Evolutionary conservation across 768 basidiomycete genomes (phyloP).

Genomic region (Russula abietina): DNA sequence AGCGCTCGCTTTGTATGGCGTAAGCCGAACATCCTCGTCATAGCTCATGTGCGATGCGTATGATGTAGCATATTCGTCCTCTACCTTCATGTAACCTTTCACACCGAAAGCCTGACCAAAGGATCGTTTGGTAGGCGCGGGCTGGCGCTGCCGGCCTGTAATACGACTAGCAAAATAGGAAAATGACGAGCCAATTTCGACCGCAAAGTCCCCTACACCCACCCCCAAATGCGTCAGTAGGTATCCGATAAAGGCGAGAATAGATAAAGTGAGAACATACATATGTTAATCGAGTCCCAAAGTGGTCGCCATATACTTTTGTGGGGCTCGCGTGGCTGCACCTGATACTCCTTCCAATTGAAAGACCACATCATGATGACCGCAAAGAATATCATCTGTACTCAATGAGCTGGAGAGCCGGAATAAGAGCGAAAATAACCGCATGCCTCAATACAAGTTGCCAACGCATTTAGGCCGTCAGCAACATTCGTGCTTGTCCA

Average conservation of each 20-base stretch:
- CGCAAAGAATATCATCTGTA: slow-evolving; percentile 79
- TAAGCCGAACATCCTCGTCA: slow-evolving; percentile 18
- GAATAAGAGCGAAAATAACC: slow-evolving; percentile 6
- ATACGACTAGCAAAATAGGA: slow-evolving; percentile 50
- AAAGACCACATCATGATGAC: slow-evolving; percentile 82
- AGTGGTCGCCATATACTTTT: slow-evolving; percentile 66
- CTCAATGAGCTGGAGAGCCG: slow-evolving; percentile 12
- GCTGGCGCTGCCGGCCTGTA: slow-evolving; percentile 28
- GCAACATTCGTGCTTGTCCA: slow-evolving; percentile 85
- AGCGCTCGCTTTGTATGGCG: not conserved
- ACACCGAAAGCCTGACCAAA: slow-evolving; percentile 19
- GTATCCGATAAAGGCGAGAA: not conserved
- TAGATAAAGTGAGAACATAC: slow-evolving; percentile 32
- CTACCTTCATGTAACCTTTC: not conserved
- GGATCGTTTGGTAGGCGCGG: not conserved
- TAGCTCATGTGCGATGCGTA: not conserved
- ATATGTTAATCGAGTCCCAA: slow-evolving; percentile 54
- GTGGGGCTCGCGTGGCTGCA: slow-evolving; percentile 34
- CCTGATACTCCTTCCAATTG: slow-evolving; percentile 56
- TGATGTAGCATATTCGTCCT: not conserved
- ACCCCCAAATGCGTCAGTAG: not conserved
- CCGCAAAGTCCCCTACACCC: slow-evolving; percentile 9
- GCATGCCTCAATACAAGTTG: slow-evolving; percentile 74
- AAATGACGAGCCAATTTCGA: slow-evolving; percentile 61
- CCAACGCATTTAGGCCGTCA: slow-evolving; percentile 74